Evolutionary conservation across 2,329 filamentous ascomycete genomes (phyloP).

Genomic region (Ophiocordyceps robertsii): DNA sequence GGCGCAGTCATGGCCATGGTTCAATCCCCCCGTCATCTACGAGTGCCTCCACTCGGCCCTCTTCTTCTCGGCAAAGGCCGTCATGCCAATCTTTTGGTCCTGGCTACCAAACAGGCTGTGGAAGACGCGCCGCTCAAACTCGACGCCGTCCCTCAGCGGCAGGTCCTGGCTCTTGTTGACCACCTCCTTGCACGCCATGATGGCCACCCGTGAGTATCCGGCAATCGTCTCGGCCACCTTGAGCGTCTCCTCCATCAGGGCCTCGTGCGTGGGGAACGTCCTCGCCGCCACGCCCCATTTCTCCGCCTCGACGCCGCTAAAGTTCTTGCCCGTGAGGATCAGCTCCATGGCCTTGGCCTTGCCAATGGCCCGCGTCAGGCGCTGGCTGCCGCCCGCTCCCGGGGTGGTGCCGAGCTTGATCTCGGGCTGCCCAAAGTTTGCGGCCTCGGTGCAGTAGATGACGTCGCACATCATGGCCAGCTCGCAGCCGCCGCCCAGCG

Average conservation of each 20-base stretch:
- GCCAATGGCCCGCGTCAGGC: conserved; percentile 69
- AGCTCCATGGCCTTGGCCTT: conserved; percentile 87
- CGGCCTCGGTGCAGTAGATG: conserved; percentile 72
- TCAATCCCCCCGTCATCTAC: conserved; percentile 22
- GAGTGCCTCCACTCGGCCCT: conserved; percentile 83
- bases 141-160: conserved; percentile 74
- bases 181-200: conserved; percentile 90
- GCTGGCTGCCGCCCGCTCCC: conserved; percentile 81
- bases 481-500: conserved; percentile 90
- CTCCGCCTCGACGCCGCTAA: conserved; percentile 72
- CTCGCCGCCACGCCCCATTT: conserved; percentile 83
- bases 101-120: conserved; percentile 85
- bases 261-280: conserved; percentile 67
- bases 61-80: conserved; percentile 88
- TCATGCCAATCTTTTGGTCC: conserved; percentile 96
- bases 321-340: conserved; percentile 73
- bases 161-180: conserved; percentile 98
- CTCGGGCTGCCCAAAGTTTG: conserved; percentile 94
- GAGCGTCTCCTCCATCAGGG: conserved; percentile 67
- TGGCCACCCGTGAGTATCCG: conserved; percentile 70
- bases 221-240: conserved; percentile 85
- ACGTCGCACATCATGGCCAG: conserved; percentile 96
- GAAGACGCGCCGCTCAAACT: conserved; percentile 89
- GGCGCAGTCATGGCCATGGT: not conserved
- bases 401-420: conserved; percentile 91